Evolutionary conservation across 2,329 filamentous ascomycete genomes (phyloP).

Genomic region (Coniochaeta sp.): DNA sequence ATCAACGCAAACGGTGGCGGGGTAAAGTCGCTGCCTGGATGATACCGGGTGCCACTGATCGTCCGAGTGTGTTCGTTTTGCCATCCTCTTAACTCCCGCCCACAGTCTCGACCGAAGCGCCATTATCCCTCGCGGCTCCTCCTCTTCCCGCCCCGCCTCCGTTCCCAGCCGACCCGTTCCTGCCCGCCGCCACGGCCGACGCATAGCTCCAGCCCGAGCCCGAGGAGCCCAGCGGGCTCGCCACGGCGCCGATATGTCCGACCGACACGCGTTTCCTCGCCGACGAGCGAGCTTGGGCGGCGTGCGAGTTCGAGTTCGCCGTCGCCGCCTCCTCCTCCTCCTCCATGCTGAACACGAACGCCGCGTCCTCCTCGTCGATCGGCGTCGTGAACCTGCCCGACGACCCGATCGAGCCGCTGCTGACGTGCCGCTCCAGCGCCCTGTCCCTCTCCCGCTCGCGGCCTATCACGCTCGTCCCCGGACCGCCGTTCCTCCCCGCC

Average conservation of each 20-base stretch:
- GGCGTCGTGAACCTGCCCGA: constrained; percentile 51
- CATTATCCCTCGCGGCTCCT: neutral
- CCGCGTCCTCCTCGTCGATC: constrained; percentile 57
- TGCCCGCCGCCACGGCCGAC: constrained; percentile 14
- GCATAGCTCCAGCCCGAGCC: constrained; percentile 32
- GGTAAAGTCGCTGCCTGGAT: neutral
- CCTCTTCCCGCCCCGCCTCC: neutral
- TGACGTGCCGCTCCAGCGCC: constrained; percentile 49
- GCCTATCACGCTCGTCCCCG: constrained; percentile 27
- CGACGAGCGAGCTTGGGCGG: no score
- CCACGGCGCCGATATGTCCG: constrained; percentile 22
- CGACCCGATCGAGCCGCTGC: constrained; percentile 50
- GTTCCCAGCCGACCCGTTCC: constrained; percentile 5
- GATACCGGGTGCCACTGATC: no score
- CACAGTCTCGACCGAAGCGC: neutral
- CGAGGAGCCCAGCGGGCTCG: constrained; percentile 11
- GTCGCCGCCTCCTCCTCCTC: constrained; percentile 53
- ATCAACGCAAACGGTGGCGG: neutral
- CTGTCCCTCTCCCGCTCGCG: constrained; percentile 28
- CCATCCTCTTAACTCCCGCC: neutral
- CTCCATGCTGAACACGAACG: constrained; percentile 61
- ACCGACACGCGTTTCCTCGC: constrained; percentile 22
- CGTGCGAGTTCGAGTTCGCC: constrained; percentile 31
- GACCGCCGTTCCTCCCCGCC: constrained; percentile 31
- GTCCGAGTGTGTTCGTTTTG: neutral